Evolutionary conservation across 75 land plant genomes (phyloP).

Genomic region (Pinus albicaulis): DNA sequence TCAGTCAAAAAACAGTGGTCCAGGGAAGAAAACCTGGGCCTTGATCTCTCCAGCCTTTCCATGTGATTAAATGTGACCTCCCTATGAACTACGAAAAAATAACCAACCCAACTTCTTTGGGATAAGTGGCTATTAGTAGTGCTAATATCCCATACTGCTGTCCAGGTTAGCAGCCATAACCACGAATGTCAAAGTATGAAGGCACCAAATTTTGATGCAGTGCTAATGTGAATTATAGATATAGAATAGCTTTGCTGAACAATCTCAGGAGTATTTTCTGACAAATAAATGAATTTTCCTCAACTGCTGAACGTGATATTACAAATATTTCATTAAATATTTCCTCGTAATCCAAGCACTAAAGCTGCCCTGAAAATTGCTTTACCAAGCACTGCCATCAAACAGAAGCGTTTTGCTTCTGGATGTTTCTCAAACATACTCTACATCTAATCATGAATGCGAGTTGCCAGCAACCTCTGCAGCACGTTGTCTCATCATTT

Average conservation of each 20-base stretch:
- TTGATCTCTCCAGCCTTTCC: neutral
- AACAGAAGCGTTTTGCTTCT: no score
- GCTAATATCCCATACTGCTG: neutral
- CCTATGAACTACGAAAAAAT: slow-evolving; percentile 3
- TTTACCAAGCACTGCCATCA: no score
- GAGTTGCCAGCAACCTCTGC: slow-evolving; percentile 75
- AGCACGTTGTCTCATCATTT: slow-evolving; percentile 94
- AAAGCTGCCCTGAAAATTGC: no score
- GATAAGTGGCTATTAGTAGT: neutral
- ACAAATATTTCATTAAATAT: no score
- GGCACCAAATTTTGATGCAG: no score
- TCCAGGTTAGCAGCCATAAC: neutral
- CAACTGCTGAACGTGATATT: no score
- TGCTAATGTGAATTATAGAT: no score
- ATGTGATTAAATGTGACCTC: neutral
- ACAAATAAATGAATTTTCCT: no score
- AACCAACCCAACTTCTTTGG: neutral
- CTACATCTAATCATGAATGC: slow-evolving; percentile 3
- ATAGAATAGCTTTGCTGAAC: no score
- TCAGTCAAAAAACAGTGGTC: slow-evolving; percentile 3
- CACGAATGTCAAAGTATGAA: no score
- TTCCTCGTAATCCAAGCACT: neutral
- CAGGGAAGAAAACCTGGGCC: neutral
- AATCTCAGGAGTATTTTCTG: no score
- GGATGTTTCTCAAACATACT: no score